phyloP scores from a whole-genome alignment of 2,329 filamentous ascomycete genomes.

The Aspergillus sp. region DNA sequence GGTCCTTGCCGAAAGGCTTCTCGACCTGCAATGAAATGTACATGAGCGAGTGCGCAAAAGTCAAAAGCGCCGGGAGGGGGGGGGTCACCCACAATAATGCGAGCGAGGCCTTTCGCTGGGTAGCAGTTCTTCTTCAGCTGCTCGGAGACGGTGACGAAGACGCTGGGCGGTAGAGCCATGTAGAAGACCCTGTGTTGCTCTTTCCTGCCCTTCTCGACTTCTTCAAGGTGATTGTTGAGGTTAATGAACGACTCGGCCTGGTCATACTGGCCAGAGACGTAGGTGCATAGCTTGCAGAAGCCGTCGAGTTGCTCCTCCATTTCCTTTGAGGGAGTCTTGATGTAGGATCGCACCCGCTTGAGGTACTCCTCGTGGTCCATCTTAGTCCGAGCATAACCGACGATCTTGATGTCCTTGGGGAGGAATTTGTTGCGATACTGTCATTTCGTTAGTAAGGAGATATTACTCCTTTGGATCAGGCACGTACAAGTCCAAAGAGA shows the following conservation, averaged over 20 bases:
- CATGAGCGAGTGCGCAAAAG: background rate
- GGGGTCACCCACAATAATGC: slow-evolving; percentile 67
- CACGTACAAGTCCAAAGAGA: slow-evolving; percentile 87
- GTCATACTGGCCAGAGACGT: slow-evolving; percentile 96
- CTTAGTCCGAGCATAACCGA: slow-evolving; percentile 98
- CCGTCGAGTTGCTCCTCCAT: slow-evolving; percentile 89
- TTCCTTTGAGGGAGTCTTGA: slow-evolving; percentile 97
- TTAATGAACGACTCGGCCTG: slow-evolving; percentile 86
- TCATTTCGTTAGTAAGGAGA: slow-evolving; percentile 10
- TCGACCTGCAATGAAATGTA: slow-evolving; percentile 57
- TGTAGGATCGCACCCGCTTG: slow-evolving; percentile 90
- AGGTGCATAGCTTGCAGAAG: slow-evolving; percentile 80
- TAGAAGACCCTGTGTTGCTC: slow-evolving; percentile 94
- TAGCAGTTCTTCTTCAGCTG: slow-evolving; percentile 98
- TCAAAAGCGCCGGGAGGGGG: background rate
- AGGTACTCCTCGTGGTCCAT: slow-evolving; percentile 98
- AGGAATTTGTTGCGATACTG: slow-evolving; percentile 99
- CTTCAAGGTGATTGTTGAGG: slow-evolving; percentile 75
- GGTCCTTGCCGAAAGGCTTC: slow-evolving; percentile 98
- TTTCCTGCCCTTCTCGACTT: slow-evolving; percentile 70
- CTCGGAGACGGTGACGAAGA: slow-evolving; percentile 96
- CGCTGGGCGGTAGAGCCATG: slow-evolving; percentile 95
- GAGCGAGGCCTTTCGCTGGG: slow-evolving; percentile 76
- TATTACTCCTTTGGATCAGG: slow-evolving; percentile 1
- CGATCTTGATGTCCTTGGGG: slow-evolving; percentile 86